Evolutionary conservation across 2,329 filamentous ascomycete species (phyloP).

Genomic region (Fusarium lateritium): DNA sequence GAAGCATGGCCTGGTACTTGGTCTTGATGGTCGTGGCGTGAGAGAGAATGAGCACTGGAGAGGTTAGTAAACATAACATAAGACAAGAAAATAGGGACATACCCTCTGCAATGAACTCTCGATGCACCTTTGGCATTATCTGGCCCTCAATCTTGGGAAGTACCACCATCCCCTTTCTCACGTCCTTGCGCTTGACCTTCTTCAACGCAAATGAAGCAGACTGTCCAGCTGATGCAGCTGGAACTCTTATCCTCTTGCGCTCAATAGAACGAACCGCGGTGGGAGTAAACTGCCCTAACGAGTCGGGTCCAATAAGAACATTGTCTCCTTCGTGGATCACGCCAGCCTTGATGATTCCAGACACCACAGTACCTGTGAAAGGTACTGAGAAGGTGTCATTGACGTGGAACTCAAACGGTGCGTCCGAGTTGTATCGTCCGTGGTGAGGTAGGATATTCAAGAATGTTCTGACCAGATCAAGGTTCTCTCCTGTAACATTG

Average conservation of each 20-base stretch:
- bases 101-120: constrained; percentile 86
- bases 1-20: constrained; percentile 98
- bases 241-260: constrained; percentile 90
- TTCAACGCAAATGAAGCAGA: constrained; percentile 93
- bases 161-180: constrained; percentile 98
- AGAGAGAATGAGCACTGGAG: constrained; percentile 86
- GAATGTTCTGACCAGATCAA: constrained; percentile 92
- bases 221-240: constrained; percentile 90
- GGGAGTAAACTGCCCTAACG: constrained; percentile 87
- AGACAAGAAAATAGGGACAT: constrained; percentile 36
- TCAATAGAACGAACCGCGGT: constrained; percentile 95
- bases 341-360: constrained; percentile 90
- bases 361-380: constrained; percentile 96
- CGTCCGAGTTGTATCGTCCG: constrained; percentile 89
- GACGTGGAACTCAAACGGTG: constrained; percentile 93
- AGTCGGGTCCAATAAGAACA: constrained; percentile 91
- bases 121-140: constrained; percentile 77
- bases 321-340: constrained; percentile 92
- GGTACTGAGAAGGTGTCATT: constrained; percentile 99
- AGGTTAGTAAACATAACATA: constrained; percentile 17
- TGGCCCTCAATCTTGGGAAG: constrained; percentile 85
- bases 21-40: constrained; percentile 98
- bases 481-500: constrained; percentile 93
- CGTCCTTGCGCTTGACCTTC: constrained; percentile 88
- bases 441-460: constrained; percentile 96